Percentiles rank a stretch among this genome's conserved stretches.
These are phyloP conservation scores for Beverwykella pulmonaria DNA, from an alignment of 495 filamentous ascomycete genomes.

Conservation along the genomic window DNA sequence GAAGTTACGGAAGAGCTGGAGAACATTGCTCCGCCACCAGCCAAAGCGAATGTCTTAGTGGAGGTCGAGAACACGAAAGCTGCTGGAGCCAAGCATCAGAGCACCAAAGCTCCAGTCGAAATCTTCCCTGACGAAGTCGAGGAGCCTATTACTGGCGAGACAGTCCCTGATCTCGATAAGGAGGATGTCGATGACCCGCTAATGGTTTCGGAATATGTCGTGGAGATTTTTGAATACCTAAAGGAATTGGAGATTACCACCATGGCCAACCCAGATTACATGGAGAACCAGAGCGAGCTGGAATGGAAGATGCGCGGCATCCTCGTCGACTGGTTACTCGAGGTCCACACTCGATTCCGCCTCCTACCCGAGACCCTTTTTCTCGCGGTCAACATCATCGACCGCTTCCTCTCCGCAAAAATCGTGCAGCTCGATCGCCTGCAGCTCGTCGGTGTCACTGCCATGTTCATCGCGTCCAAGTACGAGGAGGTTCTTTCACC, in stretches of 20 bases:
- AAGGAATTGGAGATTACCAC: conserved; percentile 81
- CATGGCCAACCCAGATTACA: conserved; percentile 89
- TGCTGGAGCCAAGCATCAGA: conserved; percentile 17
- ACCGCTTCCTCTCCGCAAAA: conserved; percentile 92
- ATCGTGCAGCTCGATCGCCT: conserved; percentile 92
- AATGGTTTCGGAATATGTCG: conserved; percentile 97
- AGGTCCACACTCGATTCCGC: conserved; percentile 96
- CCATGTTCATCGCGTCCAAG: conserved; percentile 99
- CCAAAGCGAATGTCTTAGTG: conserved; percentile 7
- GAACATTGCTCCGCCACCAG: conserved; percentile 53
- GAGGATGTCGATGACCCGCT: conserved; percentile 91
- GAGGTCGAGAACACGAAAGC: conserved; percentile 16
- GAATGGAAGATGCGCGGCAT: conserved; percentile 99
- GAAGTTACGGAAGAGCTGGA: conserved; percentile 60
- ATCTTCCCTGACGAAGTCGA: conserved; percentile 45
- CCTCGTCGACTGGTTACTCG: conserved; percentile 96
- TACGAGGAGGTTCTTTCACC: conserved; percentile 98
- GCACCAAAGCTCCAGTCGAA: conserved; percentile 11
- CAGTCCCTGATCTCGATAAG: conserved; percentile 70
- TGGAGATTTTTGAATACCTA: conserved; percentile 97
- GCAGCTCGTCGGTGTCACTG: conserved; percentile 93
- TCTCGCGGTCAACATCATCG: conserved; percentile 95
- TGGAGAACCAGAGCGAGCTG: conserved; percentile 87
- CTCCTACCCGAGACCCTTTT: conserved; percentile 97
- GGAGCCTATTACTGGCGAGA: conserved; percentile 49